Percentiles rank a stretch among this genome's conserved stretches.
Conservation (phyloP, 345 rosid genomes). For the Gossypium australe region DNA sequence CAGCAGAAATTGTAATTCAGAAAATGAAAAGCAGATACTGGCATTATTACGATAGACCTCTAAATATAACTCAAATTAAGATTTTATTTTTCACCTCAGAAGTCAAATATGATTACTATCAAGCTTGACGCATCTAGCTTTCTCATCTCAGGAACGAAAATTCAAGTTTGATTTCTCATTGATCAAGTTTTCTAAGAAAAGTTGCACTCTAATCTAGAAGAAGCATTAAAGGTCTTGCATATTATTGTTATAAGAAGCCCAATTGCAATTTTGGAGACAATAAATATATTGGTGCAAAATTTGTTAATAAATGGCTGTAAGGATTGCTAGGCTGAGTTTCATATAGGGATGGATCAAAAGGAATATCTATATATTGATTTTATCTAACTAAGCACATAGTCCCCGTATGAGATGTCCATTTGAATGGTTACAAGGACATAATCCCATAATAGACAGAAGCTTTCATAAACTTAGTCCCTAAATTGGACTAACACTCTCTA, state of each 20-base stretch:
- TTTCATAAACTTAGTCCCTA: background rate
- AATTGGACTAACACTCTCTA: background rate
- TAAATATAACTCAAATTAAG: background rate
- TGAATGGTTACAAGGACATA: background rate
- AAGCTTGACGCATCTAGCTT: background rate
- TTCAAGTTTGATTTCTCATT: background rate
- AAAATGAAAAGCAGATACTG: background rate
- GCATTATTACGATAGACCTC: background rate
- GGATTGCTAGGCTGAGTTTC: background rate
- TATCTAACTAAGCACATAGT: background rate
- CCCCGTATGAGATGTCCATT: background rate
- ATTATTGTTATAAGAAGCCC: background rate
- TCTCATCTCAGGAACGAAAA: background rate
- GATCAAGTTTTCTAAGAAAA: background rate
- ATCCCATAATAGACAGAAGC: background rate
- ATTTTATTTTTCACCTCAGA: slow-evolving; percentile 2
- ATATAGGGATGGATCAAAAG: background rate
- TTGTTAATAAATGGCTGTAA: background rate
- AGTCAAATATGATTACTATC: background rate
- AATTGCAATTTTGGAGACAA: background rate
- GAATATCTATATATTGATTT: background rate
- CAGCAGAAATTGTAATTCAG: background rate
- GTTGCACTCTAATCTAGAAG: background rate
- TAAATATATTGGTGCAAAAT: background rate
- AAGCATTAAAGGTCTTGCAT: background rate